These are phyloP conservation scores for Knoxdaviesia capensis DNA, from an alignment of 2,329 filamentous ascomycete genomes.

Conservation along the genomic window DNA sequence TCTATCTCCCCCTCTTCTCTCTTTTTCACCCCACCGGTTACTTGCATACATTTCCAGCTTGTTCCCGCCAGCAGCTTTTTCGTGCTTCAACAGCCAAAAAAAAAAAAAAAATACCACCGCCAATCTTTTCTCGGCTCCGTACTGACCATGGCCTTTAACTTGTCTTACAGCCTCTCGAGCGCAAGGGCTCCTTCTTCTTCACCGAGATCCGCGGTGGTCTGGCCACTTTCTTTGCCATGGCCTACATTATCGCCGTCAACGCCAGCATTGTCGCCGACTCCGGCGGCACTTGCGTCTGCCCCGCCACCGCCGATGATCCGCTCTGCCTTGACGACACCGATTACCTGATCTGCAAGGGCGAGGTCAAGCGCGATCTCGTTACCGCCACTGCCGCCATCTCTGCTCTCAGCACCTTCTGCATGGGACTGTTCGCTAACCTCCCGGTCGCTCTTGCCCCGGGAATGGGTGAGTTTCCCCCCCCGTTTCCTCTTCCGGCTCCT, in stretches of 20 bases:
- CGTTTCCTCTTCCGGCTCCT: not conserved
- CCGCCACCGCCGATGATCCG: constrained; percentile 21
- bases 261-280: constrained; percentile 36
- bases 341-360: constrained; percentile 42
- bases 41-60: too few species aligned
- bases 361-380: constrained; percentile 57
- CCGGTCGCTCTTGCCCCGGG: constrained; percentile 18
- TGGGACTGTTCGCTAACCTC: constrained; percentile 69
- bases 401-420: constrained; percentile 59
- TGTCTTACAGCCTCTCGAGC: constrained; percentile 36
- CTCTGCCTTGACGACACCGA: constrained; percentile 31
- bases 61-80: too few species aligned
- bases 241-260: constrained; percentile 34
- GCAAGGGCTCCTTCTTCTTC: constrained; percentile 58
- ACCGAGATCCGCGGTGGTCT: constrained; percentile 71
- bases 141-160: not conserved
- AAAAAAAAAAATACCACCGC: too few species aligned
- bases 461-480: constrained; percentile 15
- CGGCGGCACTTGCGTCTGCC: constrained; percentile 61
- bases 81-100: too few species aligned
- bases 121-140: not conserved
- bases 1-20: not conserved
- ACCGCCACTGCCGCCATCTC: constrained; percentile 73
- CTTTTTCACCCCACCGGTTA: not conserved
- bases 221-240: constrained; percentile 54